Conservation (phyloP, 768 basidiomycete species). For the Lentinus tigrinus region DNA sequence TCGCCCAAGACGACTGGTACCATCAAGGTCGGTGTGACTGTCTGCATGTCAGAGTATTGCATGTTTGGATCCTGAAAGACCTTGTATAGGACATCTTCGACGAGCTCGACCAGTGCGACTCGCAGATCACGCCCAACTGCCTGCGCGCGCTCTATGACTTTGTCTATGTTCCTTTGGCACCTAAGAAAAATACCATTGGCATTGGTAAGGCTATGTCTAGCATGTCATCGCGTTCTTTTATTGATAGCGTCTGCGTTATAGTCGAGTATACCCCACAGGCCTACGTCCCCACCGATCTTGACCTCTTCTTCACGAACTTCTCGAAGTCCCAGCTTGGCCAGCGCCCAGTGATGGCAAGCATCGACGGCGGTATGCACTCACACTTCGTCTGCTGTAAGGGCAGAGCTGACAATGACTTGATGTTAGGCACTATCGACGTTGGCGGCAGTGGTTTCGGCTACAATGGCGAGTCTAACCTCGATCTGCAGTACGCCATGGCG, state of each 20-base stretch:
- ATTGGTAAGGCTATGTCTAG: constrained; percentile 17
- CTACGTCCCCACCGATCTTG: constrained; percentile 40
- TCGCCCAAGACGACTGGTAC: constrained; percentile 14
- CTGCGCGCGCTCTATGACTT: constrained; percentile 31
- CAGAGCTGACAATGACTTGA: neutral
- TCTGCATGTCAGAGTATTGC: neutral
- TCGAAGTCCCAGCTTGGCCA: constrained; percentile 36
- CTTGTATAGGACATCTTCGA: neutral
- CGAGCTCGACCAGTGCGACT: constrained; percentile 1
- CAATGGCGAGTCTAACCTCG: constrained; percentile 72
- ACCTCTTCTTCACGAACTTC: constrained; percentile 41
- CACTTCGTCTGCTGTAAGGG: no score
- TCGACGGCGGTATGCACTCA: constrained; percentile 33
- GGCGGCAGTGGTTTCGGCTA: constrained; percentile 36
- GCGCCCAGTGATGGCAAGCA: constrained; percentile 34
- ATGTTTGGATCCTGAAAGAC: no score
- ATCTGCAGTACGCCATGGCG: constrained; percentile 69
- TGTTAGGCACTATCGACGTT: constrained; percentile 12
- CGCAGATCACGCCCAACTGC: constrained; percentile 28
- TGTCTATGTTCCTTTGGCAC: constrained; percentile 23
- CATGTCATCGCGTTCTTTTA: neutral
- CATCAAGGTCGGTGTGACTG: constrained; percentile 2
- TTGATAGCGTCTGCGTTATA: constrained; percentile 12
- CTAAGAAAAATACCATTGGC: constrained; percentile 26
- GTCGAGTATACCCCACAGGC: constrained; percentile 43